Evolutionary conservation across 345 rosid species (phyloP).

Genomic region (Eucalyptus dawsonii): DNA sequence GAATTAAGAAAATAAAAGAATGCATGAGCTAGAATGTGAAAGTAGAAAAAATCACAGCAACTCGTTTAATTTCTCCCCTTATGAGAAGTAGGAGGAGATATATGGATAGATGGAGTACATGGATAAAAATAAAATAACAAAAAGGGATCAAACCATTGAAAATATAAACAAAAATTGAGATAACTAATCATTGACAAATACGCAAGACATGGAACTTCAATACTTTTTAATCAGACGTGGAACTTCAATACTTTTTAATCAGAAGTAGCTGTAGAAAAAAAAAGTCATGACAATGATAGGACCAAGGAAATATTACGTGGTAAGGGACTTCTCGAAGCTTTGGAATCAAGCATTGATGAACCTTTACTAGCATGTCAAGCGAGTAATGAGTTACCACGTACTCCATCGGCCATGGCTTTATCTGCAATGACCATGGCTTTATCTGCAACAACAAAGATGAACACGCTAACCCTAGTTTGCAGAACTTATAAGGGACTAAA

Average conservation of each 20-base stretch:
- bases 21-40: neutral
- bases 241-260: too few species aligned
- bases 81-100: neutral
- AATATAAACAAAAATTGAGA: neutral
- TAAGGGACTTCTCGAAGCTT: neutral
- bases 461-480: neutral
- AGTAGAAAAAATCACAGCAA: too few species aligned
- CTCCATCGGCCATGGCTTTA: neutral
- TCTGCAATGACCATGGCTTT: too few species aligned
- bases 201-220: too few species aligned
- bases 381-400: neutral
- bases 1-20: too few species aligned
- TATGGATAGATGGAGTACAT: too few species aligned
- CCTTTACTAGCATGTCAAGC: neutral
- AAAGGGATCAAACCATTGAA: neutral
- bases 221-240: too few species aligned
- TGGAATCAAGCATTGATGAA: neutral
- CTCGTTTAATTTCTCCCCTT: too few species aligned
- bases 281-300: neutral
- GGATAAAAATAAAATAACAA: too few species aligned
- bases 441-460: neutral
- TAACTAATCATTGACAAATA: neutral
- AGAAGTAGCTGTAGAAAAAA: neutral
- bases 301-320: neutral
- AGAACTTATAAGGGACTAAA: neutral